Percentiles rank a stretch among this genome's conserved stretches.
These are phyloP conservation scores for Leptodontidium sp. DNA, from an alignment of 2,329 filamentous ascomycete genomes.

Conservation along the genomic window DNA sequence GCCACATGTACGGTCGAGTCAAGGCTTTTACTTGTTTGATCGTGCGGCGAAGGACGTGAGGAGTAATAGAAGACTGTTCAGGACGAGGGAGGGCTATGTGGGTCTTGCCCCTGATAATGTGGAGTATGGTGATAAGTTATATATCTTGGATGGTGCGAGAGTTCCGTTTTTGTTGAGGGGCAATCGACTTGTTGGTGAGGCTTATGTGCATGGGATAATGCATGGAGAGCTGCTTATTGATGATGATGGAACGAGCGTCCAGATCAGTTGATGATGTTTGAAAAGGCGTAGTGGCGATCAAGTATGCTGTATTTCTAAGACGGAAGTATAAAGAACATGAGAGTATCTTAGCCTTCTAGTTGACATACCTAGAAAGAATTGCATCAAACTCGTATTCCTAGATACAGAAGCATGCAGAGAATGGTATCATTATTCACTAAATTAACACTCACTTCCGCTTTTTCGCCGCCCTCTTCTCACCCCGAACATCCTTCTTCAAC, in stretches of 20 bases:
- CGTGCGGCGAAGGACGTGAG: conserved; percentile 3
- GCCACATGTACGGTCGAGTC: background rate
- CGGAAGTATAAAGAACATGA: background rate
- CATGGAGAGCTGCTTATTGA: conserved; percentile 3
- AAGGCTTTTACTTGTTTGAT: conserved; percentile 6
- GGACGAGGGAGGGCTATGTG: background rate
- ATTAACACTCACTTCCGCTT: conserved; percentile 62
- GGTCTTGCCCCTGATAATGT: conserved; percentile 2
- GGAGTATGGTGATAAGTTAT: conserved; percentile 1
- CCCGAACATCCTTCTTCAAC: conserved; percentile 95
- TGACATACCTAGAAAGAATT: background rate
- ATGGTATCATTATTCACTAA: conserved; percentile 21
- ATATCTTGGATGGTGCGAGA: conserved; percentile 9
- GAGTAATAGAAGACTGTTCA: conserved; percentile 9
- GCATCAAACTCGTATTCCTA: background rate
- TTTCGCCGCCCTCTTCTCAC: conserved; percentile 82
- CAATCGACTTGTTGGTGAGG: background rate
- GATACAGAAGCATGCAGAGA: background rate
- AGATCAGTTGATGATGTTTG: background rate
- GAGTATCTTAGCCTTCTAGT: background rate
- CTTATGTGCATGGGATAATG: conserved; percentile 13
- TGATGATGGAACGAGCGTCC: background rate
- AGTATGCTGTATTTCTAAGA: background rate
- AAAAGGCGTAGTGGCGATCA: no score
- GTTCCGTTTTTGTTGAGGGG: conserved; percentile 2